Evolutionary conservation across 176 grass and related monocot genomes (phyloP).

Genomic region (Hordeum marinum): DNA sequence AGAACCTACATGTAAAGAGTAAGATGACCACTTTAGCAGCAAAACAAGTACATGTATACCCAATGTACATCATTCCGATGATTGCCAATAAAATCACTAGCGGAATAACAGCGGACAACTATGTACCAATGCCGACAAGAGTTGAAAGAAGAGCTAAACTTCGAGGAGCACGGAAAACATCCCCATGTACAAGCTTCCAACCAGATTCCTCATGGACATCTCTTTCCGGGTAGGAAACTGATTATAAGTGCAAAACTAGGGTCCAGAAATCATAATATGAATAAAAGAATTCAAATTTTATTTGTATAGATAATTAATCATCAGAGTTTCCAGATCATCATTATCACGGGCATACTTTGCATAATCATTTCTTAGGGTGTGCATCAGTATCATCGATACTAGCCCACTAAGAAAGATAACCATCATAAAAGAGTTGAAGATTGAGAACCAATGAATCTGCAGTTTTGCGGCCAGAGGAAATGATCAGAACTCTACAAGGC

Average conservation of each 20-base stretch:
- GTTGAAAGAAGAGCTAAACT: conserved; percentile 83
- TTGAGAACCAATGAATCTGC: conserved; percentile 98
- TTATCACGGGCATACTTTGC: conserved; percentile 95
- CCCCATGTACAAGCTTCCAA: conserved; percentile 98
- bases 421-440: conserved; percentile 99
- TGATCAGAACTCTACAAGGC: not conserved
- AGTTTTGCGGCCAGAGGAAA: conserved; percentile 9
- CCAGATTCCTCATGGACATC: conserved; percentile 95
- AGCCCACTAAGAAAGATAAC: conserved; percentile 97
- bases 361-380: conserved; percentile 95
- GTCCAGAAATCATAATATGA: not conserved
- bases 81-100: conserved; percentile 91
- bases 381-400: conserved; percentile 96
- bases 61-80: conserved; percentile 84
- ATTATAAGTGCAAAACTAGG: conserved; percentile 13
- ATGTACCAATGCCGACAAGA: conserved; percentile 78
- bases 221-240: conserved; percentile 61
- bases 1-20: not conserved
- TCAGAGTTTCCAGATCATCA: conserved; percentile 94
- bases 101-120: conserved; percentile 77
- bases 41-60: conserved; percentile 40
- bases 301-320: conserved; percentile 47
- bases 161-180: conserved; percentile 85
- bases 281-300: not conserved
- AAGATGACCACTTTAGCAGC: not conserved